phyloP scores from a whole-genome alignment of 805 yeast genomes.

The Metschnikowia bowlesiae region DNA sequence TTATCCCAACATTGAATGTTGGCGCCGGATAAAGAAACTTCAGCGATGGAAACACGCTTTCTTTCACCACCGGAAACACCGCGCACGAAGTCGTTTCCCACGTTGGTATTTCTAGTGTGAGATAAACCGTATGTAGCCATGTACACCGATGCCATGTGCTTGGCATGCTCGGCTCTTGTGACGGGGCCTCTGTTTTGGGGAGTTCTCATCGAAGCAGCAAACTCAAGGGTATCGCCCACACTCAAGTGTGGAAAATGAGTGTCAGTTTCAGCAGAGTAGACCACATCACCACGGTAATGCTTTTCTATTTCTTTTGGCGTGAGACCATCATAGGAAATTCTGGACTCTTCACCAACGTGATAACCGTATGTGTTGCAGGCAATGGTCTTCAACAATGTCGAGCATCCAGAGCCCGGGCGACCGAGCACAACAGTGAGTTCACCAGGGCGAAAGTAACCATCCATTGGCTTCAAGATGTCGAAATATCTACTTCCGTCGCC shows the following conservation, averaged over 20 bases:
- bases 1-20: slow-evolving; percentile 58
- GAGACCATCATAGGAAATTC: slow-evolving; percentile 53
- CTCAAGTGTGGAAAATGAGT: slow-evolving; percentile 64
- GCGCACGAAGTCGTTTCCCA: slow-evolving; percentile 61
- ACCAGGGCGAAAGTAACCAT: slow-evolving; percentile 58
- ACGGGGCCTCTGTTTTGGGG: slow-evolving; percentile 60
- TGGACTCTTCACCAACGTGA: slow-evolving; percentile 42
- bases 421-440: slow-evolving; percentile 69
- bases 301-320: slow-evolving; percentile 45
- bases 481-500: slow-evolving; percentile 25
- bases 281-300: slow-evolving; percentile 63
- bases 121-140: slow-evolving; percentile 49
- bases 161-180: slow-evolving; percentile 48
- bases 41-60: slow-evolving; percentile 67
- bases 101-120: slow-evolving; percentile 54
- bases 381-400: slow-evolving; percentile 60
- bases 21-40: slow-evolving; percentile 51
- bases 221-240: slow-evolving; percentile 60
- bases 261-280: slow-evolving; percentile 67
- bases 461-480: slow-evolving; percentile 61
- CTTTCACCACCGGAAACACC: slow-evolving; percentile 75
- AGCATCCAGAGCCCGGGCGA: slow-evolving; percentile 80
- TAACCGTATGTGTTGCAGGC: slow-evolving; percentile 65
- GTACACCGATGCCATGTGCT: slow-evolving; percentile 39
- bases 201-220: slow-evolving; percentile 59